phyloP scores from a whole-genome alignment of 352 stramenopile genomes.

The Stramenopiles sp. region DNA sequence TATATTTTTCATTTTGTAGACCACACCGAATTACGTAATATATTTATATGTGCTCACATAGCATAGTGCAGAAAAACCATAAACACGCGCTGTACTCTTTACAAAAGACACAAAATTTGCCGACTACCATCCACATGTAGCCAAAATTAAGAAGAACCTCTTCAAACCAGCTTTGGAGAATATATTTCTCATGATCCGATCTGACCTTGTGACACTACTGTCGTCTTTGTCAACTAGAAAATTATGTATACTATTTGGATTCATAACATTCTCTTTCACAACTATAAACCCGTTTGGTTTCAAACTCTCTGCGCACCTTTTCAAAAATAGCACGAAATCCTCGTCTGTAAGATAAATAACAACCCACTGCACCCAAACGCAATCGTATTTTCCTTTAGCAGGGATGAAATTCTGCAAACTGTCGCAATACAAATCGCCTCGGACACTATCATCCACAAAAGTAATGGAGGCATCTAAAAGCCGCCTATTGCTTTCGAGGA shows the following conservation, averaged over 20 bases:
- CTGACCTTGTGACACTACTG: slow-evolving; percentile 66
- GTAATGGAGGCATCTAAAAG: slow-evolving; percentile 36
- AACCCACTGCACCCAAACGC: slow-evolving; percentile 94
- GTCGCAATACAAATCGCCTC: slow-evolving; percentile 60
- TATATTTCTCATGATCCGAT: slow-evolving; percentile 63
- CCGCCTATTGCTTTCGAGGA: slow-evolving; percentile 76
- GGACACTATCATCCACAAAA: slow-evolving; percentile 28
- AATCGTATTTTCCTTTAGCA: slow-evolving; percentile 48
- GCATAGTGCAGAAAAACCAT: no score
- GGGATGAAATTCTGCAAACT: slow-evolving; percentile 72
- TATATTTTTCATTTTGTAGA: no score
- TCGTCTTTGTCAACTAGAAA: slow-evolving; percentile 81
- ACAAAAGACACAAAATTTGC: no score
- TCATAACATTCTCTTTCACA: slow-evolving; percentile 75
- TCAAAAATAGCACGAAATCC: slow-evolving; percentile 74
- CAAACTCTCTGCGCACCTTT: slow-evolving; percentile 49
- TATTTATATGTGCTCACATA: no score
- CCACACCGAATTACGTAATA: no score
- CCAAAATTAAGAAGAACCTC: slow-evolving; percentile 53
- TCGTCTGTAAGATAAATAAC: slow-evolving; percentile 79
- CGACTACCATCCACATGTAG: no score
- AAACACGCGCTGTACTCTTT: no score
- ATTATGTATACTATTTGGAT: slow-evolving; percentile 27
- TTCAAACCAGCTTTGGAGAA: slow-evolving; percentile 69
- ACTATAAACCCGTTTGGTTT: slow-evolving; percentile 39